A percentile compares a stretch with the other conserved stretches of the same genome.
These are phyloP conservation scores for Guyanaporus albipodus DNA, from an alignment of 768 basidiomycete species.

Conservation along the genomic window DNA sequence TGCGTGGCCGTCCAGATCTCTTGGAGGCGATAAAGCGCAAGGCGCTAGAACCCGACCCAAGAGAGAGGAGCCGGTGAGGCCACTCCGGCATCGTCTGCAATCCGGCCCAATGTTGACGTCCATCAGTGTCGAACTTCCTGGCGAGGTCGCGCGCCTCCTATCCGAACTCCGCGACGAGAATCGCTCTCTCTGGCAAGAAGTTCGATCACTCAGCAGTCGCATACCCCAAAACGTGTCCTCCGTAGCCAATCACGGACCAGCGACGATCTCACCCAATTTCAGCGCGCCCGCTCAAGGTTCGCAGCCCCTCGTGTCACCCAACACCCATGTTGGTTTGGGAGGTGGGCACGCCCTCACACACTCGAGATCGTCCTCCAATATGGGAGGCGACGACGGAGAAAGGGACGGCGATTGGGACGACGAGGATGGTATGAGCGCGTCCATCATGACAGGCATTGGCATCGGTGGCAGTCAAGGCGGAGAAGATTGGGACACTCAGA, in stretches of 20 bases:
- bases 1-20: slow-evolving; percentile 74
- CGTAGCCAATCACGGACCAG: neutral
- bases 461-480: slow-evolving; percentile 14
- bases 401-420: slow-evolving; percentile 30
- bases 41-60: slow-evolving; percentile 76
- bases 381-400: slow-evolving; percentile 24
- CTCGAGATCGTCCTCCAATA: slow-evolving; percentile 28
- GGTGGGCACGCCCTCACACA: slow-evolving; percentile 18
- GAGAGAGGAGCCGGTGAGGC: slow-evolving; percentile 30
- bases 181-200: slow-evolving; percentile 47
- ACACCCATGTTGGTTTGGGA: slow-evolving; percentile 8
- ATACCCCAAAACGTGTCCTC: slow-evolving; percentile 18
- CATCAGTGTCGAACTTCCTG: slow-evolving; percentile 68
- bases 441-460: slow-evolving; percentile 11
- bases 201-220: slow-evolving; percentile 19
- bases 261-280: slow-evolving; percentile 5
- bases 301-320: slow-evolving; percentile 8
- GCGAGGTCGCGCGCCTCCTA: slow-evolving; percentile 58
- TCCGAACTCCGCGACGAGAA: slow-evolving; percentile 72
- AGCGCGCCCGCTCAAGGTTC: slow-evolving; percentile 6
- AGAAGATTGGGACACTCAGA: slow-evolving; percentile 26
- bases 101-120: slow-evolving; percentile 18
- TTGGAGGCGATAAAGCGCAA: slow-evolving; percentile 86
- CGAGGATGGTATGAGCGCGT: slow-evolving; percentile 19
- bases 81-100: neutral